These are phyloP conservation scores for Vanrija humicola DNA, from an alignment of 1,284 basidiomycete species.

Conservation along the genomic window DNA sequence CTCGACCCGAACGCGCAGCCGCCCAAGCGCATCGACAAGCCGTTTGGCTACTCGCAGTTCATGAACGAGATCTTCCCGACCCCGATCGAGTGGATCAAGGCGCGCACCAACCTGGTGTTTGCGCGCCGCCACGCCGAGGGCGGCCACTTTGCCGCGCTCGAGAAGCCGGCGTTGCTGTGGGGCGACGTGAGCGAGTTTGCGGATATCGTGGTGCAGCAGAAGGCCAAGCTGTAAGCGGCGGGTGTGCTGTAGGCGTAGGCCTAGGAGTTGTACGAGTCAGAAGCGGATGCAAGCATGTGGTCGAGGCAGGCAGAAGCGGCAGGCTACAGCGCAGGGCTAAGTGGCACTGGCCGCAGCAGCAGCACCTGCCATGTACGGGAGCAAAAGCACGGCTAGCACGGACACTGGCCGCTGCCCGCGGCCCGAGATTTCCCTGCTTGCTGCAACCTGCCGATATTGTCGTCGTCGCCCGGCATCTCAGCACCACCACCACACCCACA, in stretches of 20 bases:
- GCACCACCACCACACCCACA: neutral
- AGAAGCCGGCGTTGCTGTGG: slow-evolving; percentile 47
- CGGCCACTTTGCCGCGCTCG: slow-evolving; percentile 51
- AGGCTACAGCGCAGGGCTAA: too few species aligned
- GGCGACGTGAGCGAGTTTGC: slow-evolving; percentile 33
- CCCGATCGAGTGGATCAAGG: slow-evolving; percentile 42
- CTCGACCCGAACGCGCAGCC: slow-evolving; percentile 11
- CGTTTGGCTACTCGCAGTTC: slow-evolving; percentile 49
- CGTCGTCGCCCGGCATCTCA: neutral
- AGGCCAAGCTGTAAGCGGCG: too few species aligned
- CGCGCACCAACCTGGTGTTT: slow-evolving; percentile 42
- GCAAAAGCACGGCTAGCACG: too few species aligned
- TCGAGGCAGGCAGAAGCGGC: too few species aligned
- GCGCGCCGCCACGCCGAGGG: slow-evolving; percentile 43
- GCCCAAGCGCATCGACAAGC: slow-evolving; percentile 36
- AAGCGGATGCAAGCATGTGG: too few species aligned
- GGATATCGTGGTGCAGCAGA: neutral
- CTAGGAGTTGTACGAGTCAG: too few species aligned
- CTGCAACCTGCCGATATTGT: neutral
- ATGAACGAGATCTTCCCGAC: slow-evolving; percentile 45
- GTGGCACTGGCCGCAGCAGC: too few species aligned
- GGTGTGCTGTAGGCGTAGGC: too few species aligned
- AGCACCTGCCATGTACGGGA: too few species aligned
- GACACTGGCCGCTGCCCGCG: too few species aligned
- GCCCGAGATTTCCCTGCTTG: neutral